phyloP scores from a whole-genome alignment of 805 yeast species.

The Yamadazyma nakazawae region DNA sequence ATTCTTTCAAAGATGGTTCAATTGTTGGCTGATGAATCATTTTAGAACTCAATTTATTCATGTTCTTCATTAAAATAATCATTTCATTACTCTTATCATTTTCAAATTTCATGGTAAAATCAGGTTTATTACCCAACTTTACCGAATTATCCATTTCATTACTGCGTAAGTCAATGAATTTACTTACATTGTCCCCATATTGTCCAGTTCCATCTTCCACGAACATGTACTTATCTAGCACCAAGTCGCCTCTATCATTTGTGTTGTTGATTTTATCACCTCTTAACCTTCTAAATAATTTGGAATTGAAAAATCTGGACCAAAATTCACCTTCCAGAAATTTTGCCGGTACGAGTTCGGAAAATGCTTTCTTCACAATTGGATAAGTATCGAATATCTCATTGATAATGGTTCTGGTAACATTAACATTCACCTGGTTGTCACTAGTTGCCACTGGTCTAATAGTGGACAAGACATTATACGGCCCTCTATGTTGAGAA shows the following conservation, averaged over 20 bases:
- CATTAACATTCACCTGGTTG: slow-evolving; percentile 88
- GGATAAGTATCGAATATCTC: slow-evolving; percentile 93
- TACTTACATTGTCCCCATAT: slow-evolving; percentile 44
- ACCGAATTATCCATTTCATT: slow-evolving; percentile 80
- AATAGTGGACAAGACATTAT: slow-evolving; percentile 89
- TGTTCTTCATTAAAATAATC: slow-evolving; percentile 73
- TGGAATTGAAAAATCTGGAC: slow-evolving; percentile 92
- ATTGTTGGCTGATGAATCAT: slow-evolving; percentile 47
- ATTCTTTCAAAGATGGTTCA: slow-evolving; percentile 15
- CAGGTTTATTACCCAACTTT: slow-evolving; percentile 76
- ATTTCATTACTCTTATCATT: slow-evolving; percentile 44
- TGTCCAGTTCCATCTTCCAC: slow-evolving; percentile 37
- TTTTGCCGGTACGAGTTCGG: slow-evolving; percentile 80
- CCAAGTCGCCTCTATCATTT: slow-evolving; percentile 77
- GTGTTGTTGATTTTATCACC: slow-evolving; percentile 76
- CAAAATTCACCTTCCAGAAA: slow-evolving; percentile 90
- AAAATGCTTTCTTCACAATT: slow-evolving; percentile 81
- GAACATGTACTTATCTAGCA: slow-evolving; percentile 79
- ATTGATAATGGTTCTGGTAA: slow-evolving; percentile 84
- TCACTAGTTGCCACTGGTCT: slow-evolving; percentile 92
- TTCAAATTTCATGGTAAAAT: slow-evolving; percentile 72
- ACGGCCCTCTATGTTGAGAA: slow-evolving; percentile 87
- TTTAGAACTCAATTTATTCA: slow-evolving; percentile 82
- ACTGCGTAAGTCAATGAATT: slow-evolving; percentile 74
- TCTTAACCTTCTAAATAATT: slow-evolving; percentile 78